Evolutionary conservation across 2,329 filamentous ascomycete species (phyloP).

Genomic region (Pseudogymnoascus verrucosus): DNA sequence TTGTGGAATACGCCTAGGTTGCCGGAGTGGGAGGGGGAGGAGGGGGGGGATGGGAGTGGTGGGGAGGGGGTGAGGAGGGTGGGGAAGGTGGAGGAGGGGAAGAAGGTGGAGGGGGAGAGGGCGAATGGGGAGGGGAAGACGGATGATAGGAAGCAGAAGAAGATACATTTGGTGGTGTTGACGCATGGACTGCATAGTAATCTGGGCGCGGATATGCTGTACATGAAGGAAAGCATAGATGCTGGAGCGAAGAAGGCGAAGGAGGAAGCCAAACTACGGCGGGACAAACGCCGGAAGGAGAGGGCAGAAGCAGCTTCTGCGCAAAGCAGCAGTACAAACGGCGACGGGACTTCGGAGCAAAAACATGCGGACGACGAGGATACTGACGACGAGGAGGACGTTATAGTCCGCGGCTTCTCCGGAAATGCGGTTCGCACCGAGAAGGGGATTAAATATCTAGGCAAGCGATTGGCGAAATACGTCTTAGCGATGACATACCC

Average conservation of each 20-base stretch:
- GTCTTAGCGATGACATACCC: constrained; percentile 86
- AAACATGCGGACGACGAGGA: constrained; percentile 21
- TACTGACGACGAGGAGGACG: constrained; percentile 64
- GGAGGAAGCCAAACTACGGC: constrained; percentile 56
- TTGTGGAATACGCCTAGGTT: constrained; percentile 90
- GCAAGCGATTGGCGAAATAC: constrained; percentile 87
- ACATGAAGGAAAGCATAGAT: constrained; percentile 95
- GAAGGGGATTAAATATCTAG: constrained; percentile 91
- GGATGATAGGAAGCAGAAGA: constrained; percentile 54
- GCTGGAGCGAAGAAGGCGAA: constrained; percentile 67
- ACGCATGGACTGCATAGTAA: constrained; percentile 97
- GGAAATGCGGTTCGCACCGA: constrained; percentile 90
- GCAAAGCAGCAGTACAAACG: neutral
- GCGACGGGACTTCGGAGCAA: constrained; percentile 12
- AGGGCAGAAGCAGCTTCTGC: constrained; percentile 12
- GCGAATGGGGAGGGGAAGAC: constrained; percentile 20
- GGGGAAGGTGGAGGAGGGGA: constrained; percentile 15
- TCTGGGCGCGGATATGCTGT: constrained; percentile 91
- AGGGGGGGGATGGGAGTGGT: constrained; percentile 19
- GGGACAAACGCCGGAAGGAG: constrained; percentile 39
- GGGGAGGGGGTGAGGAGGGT: constrained; percentile 19
- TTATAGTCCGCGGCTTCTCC: constrained; percentile 82
- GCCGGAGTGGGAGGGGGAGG: constrained; percentile 46
- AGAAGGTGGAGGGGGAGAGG: constrained; percentile 10
- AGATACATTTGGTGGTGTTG: constrained; percentile 81